A percentile compares a stretch with the other conserved stretches of the same genome.
Evolutionary conservation across 768 basidiomycete genomes (phyloP).

Genomic region (Gloeopeniophorella convolvens): DNA sequence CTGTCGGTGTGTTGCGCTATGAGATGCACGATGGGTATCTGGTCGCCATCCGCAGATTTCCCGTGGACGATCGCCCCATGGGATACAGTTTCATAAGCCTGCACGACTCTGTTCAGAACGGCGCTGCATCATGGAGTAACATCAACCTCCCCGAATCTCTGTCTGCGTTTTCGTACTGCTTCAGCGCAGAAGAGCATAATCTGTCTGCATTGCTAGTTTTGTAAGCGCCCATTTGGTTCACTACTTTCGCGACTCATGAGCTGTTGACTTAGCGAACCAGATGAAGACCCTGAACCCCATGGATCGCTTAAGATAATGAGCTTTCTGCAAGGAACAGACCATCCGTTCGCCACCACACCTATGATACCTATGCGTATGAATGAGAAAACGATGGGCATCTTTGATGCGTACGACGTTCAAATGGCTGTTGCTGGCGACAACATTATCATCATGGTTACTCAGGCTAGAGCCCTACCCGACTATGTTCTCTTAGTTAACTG

Average conservation of each 20-base stretch:
- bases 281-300: conserved; percentile 7
- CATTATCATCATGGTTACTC: conserved; percentile 12
- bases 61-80: conserved; percentile 12
- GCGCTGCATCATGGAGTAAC: conserved; percentile 2
- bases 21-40: conserved; percentile 15
- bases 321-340: conserved; percentile 4
- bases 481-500: conserved; percentile 4
- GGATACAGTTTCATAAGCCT: conserved; percentile 12
- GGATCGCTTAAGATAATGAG: conserved; percentile 6
- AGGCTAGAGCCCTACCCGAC: conserved; percentile 9
- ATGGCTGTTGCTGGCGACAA: conserved; percentile 10
- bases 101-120: conserved; percentile 1
- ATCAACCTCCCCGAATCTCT: conserved; percentile 12
- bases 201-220: conserved; percentile 13
- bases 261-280: neutral
- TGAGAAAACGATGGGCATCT: neutral
- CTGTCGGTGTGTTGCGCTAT: conserved; percentile 4
- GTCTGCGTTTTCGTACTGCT: conserved; percentile 8
- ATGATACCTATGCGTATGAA: conserved; percentile 4
- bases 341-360: conserved; percentile 8
- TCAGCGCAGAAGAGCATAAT: conserved; percentile 11
- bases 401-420: conserved; percentile 9
- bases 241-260: neutral
- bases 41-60: conserved; percentile 7
- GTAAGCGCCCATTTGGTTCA: neutral